These are phyloP conservation scores for Pleurotus eryngii DNA, from an alignment of 768 basidiomycete genomes.

Conservation along the genomic window DNA sequence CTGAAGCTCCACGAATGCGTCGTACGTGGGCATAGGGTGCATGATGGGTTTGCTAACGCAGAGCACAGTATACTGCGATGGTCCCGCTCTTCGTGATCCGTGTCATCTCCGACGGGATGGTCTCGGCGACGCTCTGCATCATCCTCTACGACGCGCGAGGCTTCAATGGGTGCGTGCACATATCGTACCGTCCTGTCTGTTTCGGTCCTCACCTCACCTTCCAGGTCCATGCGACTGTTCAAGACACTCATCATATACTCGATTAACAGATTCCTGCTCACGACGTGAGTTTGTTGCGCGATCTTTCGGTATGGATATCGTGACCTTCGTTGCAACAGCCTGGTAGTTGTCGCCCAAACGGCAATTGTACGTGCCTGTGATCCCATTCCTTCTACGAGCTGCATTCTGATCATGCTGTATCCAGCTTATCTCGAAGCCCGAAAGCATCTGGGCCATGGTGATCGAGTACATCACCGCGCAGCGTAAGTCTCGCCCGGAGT, in stretches of 20 bases:
- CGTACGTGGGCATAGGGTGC: neutral
- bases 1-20: neutral
- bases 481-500: neutral
- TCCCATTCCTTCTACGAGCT: no score
- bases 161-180: neutral
- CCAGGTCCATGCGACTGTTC: neutral
- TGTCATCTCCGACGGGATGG: neutral
- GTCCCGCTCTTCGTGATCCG: conserved; percentile 1
- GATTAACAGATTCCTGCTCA: neutral
- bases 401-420: neutral
- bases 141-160: neutral
- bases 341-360: neutral
- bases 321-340: neutral
- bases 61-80: neutral
- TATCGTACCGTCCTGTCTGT: no score
- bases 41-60: no score
- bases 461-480: neutral
- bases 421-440: neutral
- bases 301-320: neutral
- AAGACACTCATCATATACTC: neutral
- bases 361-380: neutral
- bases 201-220: no score
- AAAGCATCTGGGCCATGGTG: neutral
- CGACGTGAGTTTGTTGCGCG: neutral
- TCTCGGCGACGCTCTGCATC: neutral